Evolutionary conservation across 768 basidiomycete genomes (phyloP), one percentile per base, ranked within the genome.

Genomic region (Inosperma sp.): DNA sequence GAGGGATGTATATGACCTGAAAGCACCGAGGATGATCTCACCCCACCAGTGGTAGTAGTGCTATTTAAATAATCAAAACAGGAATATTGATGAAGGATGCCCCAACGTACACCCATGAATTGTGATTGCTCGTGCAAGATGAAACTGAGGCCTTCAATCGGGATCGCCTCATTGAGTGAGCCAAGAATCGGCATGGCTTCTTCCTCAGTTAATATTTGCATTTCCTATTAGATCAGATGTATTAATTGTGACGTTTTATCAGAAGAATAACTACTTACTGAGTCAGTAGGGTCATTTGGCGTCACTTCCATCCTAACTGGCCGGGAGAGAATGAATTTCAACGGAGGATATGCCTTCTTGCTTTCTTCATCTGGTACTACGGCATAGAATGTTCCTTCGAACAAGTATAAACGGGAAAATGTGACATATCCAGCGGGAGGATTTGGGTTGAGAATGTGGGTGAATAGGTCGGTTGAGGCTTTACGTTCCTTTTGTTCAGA

Each of bases 1-100:
- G 3, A 72, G 54, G 7, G 54, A 58, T 1, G 70, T 68, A 48
- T 74, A 72, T 0, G 73, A 62, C 7, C 76, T 61, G 69, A 72
- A 72, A 22, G 68, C 62, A 2, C 74, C 74, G 2, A 76, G 62
- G 10, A 77, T 68, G 30, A 75, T 63, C 55, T 76, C 74, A 3
- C 74, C 75, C 68, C 73, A 76, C 71, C 71, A 74, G 43, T 75
- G 74, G 50, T 76, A 74, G 52, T 66, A 71, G 56, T 76, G 74
- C 75, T 10, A 10, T 7, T 14, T 26, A 31, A 45, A 37, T 31
- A 10, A 45, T 31, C n/a, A 23, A 13, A 44, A 34, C 17, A 9
- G 9, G 5, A 16, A 16, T 21, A n/a, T 7, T 4, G 36, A 22
- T 3, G n/a, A 36, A 26, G 27, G 9, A 9, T 35, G 35, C 35